Evolutionary conservation across 352 stramenopile species (phyloP).

Genomic region (Saprolegnia diclina): DNA sequence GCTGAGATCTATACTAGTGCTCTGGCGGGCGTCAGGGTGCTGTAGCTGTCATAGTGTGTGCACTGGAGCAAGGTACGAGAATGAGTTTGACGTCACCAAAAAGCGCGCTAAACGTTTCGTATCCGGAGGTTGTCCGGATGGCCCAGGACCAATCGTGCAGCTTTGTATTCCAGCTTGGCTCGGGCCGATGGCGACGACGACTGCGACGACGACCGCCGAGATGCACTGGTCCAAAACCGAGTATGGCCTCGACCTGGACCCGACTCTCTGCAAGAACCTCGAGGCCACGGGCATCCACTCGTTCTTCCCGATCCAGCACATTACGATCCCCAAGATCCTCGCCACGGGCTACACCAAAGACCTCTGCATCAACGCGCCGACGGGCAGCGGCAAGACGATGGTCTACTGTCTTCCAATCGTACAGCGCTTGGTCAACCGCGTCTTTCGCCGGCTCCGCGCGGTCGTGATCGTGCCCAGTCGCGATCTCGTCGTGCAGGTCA

Average conservation of each 20-base stretch:
- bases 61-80: no score
- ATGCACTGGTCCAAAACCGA: constrained; percentile 28
- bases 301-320: constrained; percentile 95
- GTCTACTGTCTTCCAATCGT: constrained; percentile 96
- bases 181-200: not conserved
- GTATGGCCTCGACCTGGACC: constrained; percentile 35
- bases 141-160: not conserved
- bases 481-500: constrained; percentile 92
- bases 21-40: no score
- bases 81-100: no score
- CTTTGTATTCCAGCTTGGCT: not conserved
- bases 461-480: constrained; percentile 95
- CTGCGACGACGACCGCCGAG: constrained; percentile 25
- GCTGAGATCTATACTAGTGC: no score
- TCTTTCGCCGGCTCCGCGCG: constrained; percentile 86
- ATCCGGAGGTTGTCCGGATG: not conserved
- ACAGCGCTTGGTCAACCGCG: constrained; percentile 74
- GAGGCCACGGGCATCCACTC: constrained; percentile 47
- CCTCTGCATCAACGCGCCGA: constrained; percentile 96
- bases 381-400: constrained; percentile 96
- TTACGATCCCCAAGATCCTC: constrained; percentile 91
- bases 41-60: no score
- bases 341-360: constrained; percentile 62
- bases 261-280: constrained; percentile 43
- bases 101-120: not conserved